phyloP scores from a whole-genome alignment of 75 land plant genomes.

The Pinus tabuliformis region DNA sequence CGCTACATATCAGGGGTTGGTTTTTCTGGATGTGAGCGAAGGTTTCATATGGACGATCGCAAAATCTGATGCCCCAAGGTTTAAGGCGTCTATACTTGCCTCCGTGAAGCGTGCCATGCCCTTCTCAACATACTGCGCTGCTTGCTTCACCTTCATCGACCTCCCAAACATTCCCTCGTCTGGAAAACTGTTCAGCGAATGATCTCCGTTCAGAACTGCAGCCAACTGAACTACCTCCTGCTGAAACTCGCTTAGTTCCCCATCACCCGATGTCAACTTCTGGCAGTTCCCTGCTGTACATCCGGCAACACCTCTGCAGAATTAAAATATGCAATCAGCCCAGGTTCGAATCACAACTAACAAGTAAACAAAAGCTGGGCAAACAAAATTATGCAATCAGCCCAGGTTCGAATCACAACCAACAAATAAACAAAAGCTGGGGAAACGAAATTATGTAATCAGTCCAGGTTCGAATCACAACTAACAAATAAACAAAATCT shows the following conservation, averaged over 20 bases:
- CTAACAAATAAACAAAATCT: too few relatives aligned
- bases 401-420: conserved; percentile 19
- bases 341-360: not conserved
- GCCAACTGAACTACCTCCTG: conserved; percentile 79
- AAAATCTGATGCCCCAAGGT: not conserved
- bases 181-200: not conserved
- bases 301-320: conserved; percentile 60
- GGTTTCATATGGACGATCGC: not conserved
- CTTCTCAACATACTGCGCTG: not conserved
- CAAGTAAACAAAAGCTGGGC: not conserved
- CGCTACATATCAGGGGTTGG: not conserved
- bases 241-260: conserved; percentile 61
- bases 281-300: conserved; percentile 11
- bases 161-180: not conserved
- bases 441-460: not conserved
- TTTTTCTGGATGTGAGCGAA: not conserved
- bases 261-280: not conserved
- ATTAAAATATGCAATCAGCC: not conserved
- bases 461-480: not conserved
- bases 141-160: not conserved
- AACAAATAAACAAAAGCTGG: not conserved
- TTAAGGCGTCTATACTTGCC: not conserved
- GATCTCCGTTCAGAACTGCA: conserved; percentile 72
- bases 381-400: conserved; percentile 64
- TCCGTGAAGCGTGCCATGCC: not conserved